These are phyloP conservation scores for Rhizophora apiculata DNA, from an alignment of 345 rosid genomes.

Conservation along the genomic window DNA sequence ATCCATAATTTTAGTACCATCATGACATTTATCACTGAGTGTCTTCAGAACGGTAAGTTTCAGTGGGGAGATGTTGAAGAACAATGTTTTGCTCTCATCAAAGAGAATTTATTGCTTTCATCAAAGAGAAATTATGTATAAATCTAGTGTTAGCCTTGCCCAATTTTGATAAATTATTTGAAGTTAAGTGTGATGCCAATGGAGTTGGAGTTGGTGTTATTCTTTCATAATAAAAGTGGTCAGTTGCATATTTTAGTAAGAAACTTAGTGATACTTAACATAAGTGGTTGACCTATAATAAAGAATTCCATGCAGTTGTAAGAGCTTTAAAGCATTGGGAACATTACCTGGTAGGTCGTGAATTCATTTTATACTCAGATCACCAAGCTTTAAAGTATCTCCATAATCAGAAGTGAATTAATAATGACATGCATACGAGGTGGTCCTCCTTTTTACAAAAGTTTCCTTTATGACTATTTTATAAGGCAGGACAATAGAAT, in stretches of 20 bases:
- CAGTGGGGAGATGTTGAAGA: background rate
- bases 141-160: background rate
- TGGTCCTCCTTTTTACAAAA: background rate
- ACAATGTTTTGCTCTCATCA: background rate
- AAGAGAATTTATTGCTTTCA: no score
- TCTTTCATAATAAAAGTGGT: background rate
- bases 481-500: background rate
- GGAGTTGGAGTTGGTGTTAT: background rate
- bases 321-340: background rate
- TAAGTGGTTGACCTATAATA: background rate
- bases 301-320: background rate
- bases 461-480: no score
- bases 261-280: background rate
- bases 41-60: background rate
- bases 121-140: background rate
- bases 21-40: background rate
- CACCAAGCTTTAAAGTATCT: no score
- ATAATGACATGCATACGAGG: no score
- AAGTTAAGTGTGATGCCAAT: background rate
- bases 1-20: background rate
- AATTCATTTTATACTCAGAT: no score
- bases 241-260: conserved; percentile 4
- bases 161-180: background rate
- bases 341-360: no score
- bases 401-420: no score